Conservation (phyloP, 371 early-diverging fungal genomes). For the Apophysomyces sp. region DNA sequence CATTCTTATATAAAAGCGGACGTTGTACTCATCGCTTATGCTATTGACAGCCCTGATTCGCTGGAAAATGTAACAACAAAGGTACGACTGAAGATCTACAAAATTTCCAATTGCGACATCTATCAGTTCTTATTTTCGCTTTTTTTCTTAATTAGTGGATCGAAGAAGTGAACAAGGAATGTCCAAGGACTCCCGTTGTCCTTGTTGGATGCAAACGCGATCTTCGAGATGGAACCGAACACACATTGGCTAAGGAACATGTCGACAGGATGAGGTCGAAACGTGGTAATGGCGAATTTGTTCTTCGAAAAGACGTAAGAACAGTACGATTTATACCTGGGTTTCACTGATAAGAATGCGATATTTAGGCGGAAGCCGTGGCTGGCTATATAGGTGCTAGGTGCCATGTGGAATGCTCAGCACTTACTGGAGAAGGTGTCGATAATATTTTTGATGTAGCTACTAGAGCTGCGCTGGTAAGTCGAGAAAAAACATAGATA, state of each 20-base stretch:
- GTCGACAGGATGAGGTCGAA: constrained; percentile 1
- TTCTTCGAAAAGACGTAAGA: constrained; percentile 6
- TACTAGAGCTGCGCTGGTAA: constrained; percentile 8
- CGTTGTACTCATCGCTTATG: constrained; percentile 52
- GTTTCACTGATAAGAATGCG: not conserved
- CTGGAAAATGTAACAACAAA: constrained; percentile 54
- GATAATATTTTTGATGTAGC: constrained; percentile 25
- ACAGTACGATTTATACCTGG: not conserved
- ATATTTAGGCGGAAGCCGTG: constrained; percentile 19
- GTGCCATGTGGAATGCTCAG: constrained; percentile 30
- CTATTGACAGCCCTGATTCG: constrained; percentile 58
- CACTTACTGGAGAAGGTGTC: constrained; percentile 29
- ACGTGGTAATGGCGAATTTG: constrained; percentile 4
- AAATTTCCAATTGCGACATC: constrained; percentile 27
- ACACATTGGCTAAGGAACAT: not conserved
- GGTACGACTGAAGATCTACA: constrained; percentile 11
- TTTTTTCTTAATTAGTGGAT: constrained; percentile 34
- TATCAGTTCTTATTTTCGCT: constrained; percentile 33
- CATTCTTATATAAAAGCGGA: constrained; percentile 50
- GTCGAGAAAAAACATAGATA: not conserved
- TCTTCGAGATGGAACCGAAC: constrained; percentile 33
- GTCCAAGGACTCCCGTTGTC: constrained; percentile 34
- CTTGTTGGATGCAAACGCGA: constrained; percentile 50
- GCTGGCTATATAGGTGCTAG: constrained; percentile 27
- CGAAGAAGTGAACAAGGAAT: constrained; percentile 35